Base-by-base conservation (phyloP, 176 grass and related monocot genomes). In the Eleusine coracana region DNA sequence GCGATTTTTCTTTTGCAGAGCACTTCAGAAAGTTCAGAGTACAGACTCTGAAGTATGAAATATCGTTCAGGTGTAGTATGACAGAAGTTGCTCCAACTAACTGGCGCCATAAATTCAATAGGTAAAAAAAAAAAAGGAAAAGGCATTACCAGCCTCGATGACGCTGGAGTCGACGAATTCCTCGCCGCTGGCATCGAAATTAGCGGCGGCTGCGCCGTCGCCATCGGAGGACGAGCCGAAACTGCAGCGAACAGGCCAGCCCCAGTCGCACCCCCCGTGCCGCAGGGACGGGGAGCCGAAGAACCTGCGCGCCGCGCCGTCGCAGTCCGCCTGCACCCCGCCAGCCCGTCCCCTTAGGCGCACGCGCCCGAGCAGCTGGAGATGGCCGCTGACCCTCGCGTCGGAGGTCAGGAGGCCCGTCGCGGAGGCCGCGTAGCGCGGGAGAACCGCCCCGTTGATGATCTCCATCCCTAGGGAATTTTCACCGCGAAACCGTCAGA, bases 161-260 rank as follows among this genome's bases (percentile, higher is more conserved):
- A 98, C 87, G 77, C 75, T 93, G 54, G 92, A 98, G 68, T 95
- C 61, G 34, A 98, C 92, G 76, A 93, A 98, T 37, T 98, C 96
- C 83, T 91, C 92, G 42, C 90, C 96, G 83, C 89, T 95, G 67
- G 90, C 83, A 74, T 76, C 94, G 83, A 91, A 98, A 28, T 95
- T 73, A 0, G 88, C 92, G 16, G 92, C 85, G n/a, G 88, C 85
- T 75, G 88, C 86, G 77, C 96, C 87, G 45, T 86, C 88, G 55
- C 89, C 93, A 81, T 91, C 91, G 17, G 96, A 98, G 46, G 90
- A 89, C 28, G 96, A 95, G 68, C 87, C 90, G 73, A 78, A 83
- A 70, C 89, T 87, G 78, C 91, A 93, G 73, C 10, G 65, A 63
- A 75, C 64, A 38, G 79, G 68, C 92, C 92, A 89, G 5, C 58